These are phyloP conservation scores for Cladorrhinum sp. DNA, from an alignment of 2,329 filamentous ascomycete species.

Conservation along the genomic window DNA sequence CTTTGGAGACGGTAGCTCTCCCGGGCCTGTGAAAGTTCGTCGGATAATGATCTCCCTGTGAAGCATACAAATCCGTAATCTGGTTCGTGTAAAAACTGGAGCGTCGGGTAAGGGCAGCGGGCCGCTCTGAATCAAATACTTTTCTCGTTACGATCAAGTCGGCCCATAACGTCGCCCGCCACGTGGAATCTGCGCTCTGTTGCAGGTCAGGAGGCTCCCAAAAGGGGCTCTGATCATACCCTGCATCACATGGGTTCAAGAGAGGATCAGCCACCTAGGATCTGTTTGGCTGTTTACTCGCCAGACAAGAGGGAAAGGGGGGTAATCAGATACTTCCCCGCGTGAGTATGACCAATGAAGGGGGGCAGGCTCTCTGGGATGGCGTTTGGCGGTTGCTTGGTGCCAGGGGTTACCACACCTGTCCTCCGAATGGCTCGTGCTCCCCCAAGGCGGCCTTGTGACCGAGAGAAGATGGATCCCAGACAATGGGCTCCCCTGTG, in stretches of 20 bases:
- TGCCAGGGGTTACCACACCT: neutral
- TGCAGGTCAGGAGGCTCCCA: constrained; percentile 1
- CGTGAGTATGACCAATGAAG: constrained; percentile 13
- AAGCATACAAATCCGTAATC: constrained; percentile 1
- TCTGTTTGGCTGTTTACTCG: neutral
- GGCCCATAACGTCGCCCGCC: neutral
- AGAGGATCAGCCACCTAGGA: constrained; percentile 9
- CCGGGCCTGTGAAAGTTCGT: neutral
- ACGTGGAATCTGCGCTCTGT: neutral
- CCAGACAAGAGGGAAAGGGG: neutral
- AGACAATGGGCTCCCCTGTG: neutral
- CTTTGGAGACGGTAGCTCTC: neutral
- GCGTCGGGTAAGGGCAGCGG: constrained; percentile 17
- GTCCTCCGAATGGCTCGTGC: constrained; percentile 12
- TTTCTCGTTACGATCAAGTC: neutral
- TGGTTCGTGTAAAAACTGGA: constrained; percentile 10
- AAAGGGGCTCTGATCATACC: neutral
- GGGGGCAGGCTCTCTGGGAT: neutral
- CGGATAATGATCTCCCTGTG: constrained; percentile 7
- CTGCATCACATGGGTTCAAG: constrained; percentile 2
- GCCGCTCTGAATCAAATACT: constrained; percentile 14
- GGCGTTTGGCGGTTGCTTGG: constrained; percentile 3
- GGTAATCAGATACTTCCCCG: constrained; percentile 7
- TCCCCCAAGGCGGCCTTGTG: constrained; percentile 2
- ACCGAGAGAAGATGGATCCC: constrained; percentile 5